phyloP scores from a whole-genome alignment of 2,329 filamentous ascomycete genomes.

The Botrytis deweyae region DNA sequence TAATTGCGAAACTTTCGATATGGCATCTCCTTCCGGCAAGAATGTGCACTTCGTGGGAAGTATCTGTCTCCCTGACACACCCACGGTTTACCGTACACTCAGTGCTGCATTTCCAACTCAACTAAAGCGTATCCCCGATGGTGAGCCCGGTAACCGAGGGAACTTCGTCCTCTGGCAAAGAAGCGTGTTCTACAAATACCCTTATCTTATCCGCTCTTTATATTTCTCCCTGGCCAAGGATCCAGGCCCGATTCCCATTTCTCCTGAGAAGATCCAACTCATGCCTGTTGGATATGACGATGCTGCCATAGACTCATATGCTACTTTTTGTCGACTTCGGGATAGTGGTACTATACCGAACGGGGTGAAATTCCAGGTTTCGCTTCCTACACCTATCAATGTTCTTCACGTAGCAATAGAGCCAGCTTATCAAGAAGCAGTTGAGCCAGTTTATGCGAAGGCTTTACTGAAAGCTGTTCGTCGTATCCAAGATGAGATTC shows the following conservation, averaged over 20 bases:
- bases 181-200: slow-evolving; percentile 34
- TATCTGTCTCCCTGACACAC: slow-evolving; percentile 40
- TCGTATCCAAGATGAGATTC: slow-evolving; percentile 36
- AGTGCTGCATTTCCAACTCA: slow-evolving; percentile 38
- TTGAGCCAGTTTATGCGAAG: slow-evolving; percentile 38
- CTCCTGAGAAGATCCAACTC: slow-evolving; percentile 20
- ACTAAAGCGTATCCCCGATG: slow-evolving; percentile 44
- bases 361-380: slow-evolving; percentile 40
- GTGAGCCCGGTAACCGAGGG: slow-evolving; percentile 42
- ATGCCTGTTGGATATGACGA: slow-evolving; percentile 34
- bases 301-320: slow-evolving; percentile 37
- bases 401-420: slow-evolving; percentile 26
- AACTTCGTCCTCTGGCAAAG: slow-evolving; percentile 41
- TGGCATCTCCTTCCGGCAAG: slow-evolving; percentile 3
- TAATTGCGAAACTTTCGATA: background rate
- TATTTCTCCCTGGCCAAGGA: slow-evolving; percentile 19
- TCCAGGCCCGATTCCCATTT: slow-evolving; percentile 14
- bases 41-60: slow-evolving; percentile 41
- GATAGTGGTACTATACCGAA: slow-evolving; percentile 31
- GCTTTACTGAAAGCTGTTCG: slow-evolving; percentile 32
- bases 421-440: slow-evolving; percentile 30
- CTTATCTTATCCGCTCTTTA: slow-evolving; percentile 20
- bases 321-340: slow-evolving; percentile 32
- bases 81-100: slow-evolving; percentile 40
- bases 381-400: slow-evolving; percentile 37